These are phyloP conservation scores for Cylindricascospora bacillispora DNA, from an alignment of 1,139 yeast species.

Conservation along the genomic window DNA sequence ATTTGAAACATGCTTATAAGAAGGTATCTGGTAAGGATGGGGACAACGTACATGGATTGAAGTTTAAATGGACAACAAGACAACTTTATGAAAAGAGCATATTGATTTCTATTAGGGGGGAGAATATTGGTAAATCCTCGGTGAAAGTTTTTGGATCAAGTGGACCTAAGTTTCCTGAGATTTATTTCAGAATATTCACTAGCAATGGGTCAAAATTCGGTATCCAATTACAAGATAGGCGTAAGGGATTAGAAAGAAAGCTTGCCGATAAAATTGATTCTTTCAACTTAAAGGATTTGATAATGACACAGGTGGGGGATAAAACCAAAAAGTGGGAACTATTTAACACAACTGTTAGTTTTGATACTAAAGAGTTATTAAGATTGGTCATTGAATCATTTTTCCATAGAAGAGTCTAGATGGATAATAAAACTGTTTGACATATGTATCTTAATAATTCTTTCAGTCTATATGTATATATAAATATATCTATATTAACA, in stretches of 20 bases:
- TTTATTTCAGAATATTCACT: conserved; percentile 61
- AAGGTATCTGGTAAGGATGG: conserved; percentile 15
- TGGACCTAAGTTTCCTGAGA: conserved; percentile 49
- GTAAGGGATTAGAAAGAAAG: conserved; percentile 17
- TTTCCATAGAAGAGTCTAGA: conserved; percentile 8
- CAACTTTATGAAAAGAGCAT: conserved; percentile 65
- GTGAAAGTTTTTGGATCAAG: conserved; percentile 31
- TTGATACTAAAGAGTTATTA: conserved; percentile 14
- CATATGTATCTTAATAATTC: not conserved
- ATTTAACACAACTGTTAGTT: conserved; percentile 14
- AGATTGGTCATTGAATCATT: conserved; percentile 16
- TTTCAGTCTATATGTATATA: not conserved
- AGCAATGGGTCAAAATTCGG: conserved; percentile 32
- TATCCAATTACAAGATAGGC: conserved; percentile 19
- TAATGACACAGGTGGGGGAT: conserved; percentile 17
- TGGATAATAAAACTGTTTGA: not conserved
- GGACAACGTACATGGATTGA: conserved; percentile 13
- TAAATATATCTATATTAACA: not conserved
- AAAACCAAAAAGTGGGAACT: conserved; percentile 9
- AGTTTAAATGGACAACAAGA: conserved; percentile 54
- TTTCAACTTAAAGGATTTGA: conserved; percentile 13
- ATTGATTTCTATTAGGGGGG: conserved; percentile 44
- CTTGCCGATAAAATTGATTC: conserved; percentile 16
- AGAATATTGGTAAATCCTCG: conserved; percentile 30
- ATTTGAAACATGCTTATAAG: conserved; percentile 51